These are phyloP conservation scores for Chaetothyriales sp. DNA, from an alignment of 2,329 filamentous ascomycete species.

Conservation along the genomic window DNA sequence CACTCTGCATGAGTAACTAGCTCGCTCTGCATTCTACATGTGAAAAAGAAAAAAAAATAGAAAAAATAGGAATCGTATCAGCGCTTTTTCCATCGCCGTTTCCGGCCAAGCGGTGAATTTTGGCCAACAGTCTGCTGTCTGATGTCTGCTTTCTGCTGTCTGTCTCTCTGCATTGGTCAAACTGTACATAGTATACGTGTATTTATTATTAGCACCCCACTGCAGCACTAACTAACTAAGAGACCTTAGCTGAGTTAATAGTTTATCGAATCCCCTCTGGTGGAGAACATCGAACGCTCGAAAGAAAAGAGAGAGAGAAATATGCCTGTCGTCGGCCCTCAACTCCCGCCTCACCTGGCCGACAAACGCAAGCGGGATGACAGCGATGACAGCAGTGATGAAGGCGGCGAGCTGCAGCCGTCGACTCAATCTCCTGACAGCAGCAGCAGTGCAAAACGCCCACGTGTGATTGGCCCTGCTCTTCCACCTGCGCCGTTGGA, in stretches of 20 bases:
- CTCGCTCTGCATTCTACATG: neutral
- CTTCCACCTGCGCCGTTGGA: slow-evolving; percentile 36
- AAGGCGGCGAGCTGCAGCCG: slow-evolving; percentile 8
- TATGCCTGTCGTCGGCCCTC: slow-evolving; percentile 22
- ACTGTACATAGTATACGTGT: too few species aligned
- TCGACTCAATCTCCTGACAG: slow-evolving; percentile 10
- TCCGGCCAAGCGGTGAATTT: neutral
- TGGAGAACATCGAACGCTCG: neutral
- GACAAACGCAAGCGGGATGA: slow-evolving; percentile 24
- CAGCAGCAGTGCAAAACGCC: slow-evolving; percentile 33
- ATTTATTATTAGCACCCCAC: too few species aligned
- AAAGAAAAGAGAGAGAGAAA: neutral
- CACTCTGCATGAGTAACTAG: too few species aligned
- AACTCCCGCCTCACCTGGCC: slow-evolving; percentile 22
- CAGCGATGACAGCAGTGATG: slow-evolving; percentile 18
- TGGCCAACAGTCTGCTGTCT: too few species aligned
- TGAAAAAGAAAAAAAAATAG: neutral
- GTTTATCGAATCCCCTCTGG: neutral
- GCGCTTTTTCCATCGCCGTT: neutral
- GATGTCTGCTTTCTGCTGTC: too few species aligned
- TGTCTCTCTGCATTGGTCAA: neutral
- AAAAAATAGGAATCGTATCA: neutral
- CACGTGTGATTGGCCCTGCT: slow-evolving; percentile 41
- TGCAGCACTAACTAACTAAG: too few species aligned
- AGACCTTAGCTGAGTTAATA: neutral